Base-by-base conservation (phyloP, 305 asterid species). In the Solanum hybrid region DNA sequence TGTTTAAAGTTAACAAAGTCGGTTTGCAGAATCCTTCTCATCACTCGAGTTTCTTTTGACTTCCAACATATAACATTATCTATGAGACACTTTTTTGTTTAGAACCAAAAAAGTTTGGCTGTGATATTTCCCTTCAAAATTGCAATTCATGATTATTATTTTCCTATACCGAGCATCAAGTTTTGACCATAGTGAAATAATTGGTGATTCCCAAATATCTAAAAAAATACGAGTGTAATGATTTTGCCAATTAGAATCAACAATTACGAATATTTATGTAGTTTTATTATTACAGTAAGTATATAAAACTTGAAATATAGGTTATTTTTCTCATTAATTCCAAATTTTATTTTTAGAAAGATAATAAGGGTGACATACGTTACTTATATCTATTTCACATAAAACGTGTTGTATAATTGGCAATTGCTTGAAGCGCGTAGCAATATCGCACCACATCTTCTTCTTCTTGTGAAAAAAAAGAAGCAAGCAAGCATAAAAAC, bases 401-500 rank as follows among this genome's bases (percentile, higher is more conserved):
- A 22, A 87, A 73, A 73, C 73, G 85, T 87, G 46, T 87, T 73
- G 46, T 51, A 87, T 72, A 85, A 22, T 27, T 27, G 72, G 12
- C 72, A 64, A 64, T 64, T 64, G 72, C 4, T 38, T 34, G 56
- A 89, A 89, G 88, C 66, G 60, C 89, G 89, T 66, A 29, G 8
- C 26, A 73, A 66, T 34, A 85, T 79, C n/a, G 86, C 86, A 85
- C 90, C 90, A 89, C 90, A 85, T 72, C 46, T 85, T 71, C 42
- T 84, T 89, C 64, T 38, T 81, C 86, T 26, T 40, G 69, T 6
- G 20, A 12, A 46, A 26, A 26, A n/a, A 0, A 71, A 12, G 77
- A 5, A 20, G 71, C 5, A 71, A 71, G 34, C 35, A 87, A 87
- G 7, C 81, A 89, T 91, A 11, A 64, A 51, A 36, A 85, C 72